Base-by-base conservation (phyloP, 2,329 filamentous ascomycete species). In the Sporothrix schenckii region DNA sequence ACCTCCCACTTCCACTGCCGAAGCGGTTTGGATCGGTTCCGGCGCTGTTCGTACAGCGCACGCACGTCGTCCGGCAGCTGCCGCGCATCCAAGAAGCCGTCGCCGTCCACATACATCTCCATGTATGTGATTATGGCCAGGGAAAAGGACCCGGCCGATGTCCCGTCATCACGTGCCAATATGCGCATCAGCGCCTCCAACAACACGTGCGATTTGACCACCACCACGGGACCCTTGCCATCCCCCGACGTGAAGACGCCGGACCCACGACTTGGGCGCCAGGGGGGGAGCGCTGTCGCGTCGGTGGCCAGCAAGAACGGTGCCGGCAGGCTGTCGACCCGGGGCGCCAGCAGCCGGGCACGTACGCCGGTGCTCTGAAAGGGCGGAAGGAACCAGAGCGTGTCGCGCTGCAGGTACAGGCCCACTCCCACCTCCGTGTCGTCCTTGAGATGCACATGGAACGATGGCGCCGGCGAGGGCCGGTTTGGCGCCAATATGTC, bases 91-190 rank as follows among this genome's bases (percentile, higher is more conserved):
- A 75, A 49, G 16, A 75, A 71, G 11, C 75, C 75, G 60, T 77
- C 75, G 2, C 72, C 71, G 53, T 76, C 75, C 24, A 77, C 73
- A 67, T 76, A 76, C 56, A 54, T 9, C 47, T 76, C 72, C 69
- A 77, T 73, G 69, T 76, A 77, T 0, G 21, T 70, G 49, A 77
- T 74, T 76, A 76, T 76, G 21, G 71, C 13, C 49, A 76, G 72
- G 6, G 60, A 72, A 63, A 76, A 74, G 3, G 54, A 65, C 34
- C 76, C 75, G 9, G 73, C 41, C 9, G 66, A 69, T 63, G 70
- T 74, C 10, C 70, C 74, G 2, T 39, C 60, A 63, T 77, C 75
- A 27, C 75, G 76, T 3, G 73, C 75, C 53, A 75, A 75, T 16
- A 76, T 34, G 5, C 75, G 74, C 63, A 77, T 61, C 47, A 73